Evolutionary conservation across 2,329 filamentous ascomycete genomes (phyloP).

Genomic region (Cladosporium phlei): DNA sequence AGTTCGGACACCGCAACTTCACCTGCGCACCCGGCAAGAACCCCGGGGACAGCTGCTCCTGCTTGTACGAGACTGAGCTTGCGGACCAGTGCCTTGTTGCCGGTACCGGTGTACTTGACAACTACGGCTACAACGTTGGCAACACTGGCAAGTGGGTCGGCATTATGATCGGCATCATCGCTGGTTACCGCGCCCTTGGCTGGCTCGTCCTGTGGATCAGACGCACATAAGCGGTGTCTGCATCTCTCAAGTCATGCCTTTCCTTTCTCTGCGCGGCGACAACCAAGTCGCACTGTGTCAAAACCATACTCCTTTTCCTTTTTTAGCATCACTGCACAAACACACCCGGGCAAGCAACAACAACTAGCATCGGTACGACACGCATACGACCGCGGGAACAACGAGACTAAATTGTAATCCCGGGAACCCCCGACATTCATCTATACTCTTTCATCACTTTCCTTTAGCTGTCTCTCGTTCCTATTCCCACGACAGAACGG

Average conservation of each 20-base stretch:
- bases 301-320: constrained; percentile 11
- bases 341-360: too few species aligned
- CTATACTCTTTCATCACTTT: too few species aligned
- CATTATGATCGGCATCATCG: constrained; percentile 71
- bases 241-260: background rate
- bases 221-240: constrained; percentile 5
- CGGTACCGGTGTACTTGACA: constrained; percentile 63
- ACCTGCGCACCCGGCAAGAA: constrained; percentile 46
- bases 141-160: constrained; percentile 66
- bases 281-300: background rate
- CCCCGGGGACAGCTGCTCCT: constrained; percentile 56
- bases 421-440: too few species aligned
- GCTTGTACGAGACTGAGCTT: constrained; percentile 58
- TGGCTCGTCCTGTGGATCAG: constrained; percentile 42
- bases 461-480: too few species aligned
- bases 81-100: constrained; percentile 63
- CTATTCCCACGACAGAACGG: too few species aligned
- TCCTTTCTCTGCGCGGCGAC: background rate
- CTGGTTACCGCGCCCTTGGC: constrained; percentile 65
- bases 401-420: too few species aligned
- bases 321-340: too few species aligned
- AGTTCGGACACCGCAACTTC: constrained; percentile 65
- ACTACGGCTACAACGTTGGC: constrained; percentile 64
- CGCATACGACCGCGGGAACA: background rate
- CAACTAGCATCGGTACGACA: too few species aligned